phyloP scores from a whole-genome alignment of 1,139 yeast species.

The Eremothecium gossypii region DNA sequence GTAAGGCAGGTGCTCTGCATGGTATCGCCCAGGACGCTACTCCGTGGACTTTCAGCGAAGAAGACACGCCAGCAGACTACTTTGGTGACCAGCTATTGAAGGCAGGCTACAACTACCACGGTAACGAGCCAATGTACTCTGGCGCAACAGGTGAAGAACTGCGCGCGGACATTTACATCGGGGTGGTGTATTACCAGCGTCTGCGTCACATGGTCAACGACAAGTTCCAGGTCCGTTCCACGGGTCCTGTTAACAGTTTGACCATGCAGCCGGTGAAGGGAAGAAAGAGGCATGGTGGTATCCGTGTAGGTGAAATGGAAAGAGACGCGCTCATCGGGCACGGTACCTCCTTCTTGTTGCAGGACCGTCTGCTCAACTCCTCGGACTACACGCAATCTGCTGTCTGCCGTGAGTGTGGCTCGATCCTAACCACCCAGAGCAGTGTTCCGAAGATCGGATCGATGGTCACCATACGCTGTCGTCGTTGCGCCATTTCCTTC shows the following conservation, averaged over 20 bases:
- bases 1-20: conserved; percentile 96
- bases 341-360: conserved; percentile 93
- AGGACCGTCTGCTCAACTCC: conserved; percentile 90
- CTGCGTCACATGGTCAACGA: conserved; percentile 99
- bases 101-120: conserved; percentile 95
- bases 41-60: conserved; percentile 89
- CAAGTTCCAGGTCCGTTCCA: conserved; percentile 97
- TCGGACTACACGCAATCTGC: conserved; percentile 92
- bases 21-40: conserved; percentile 97
- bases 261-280: conserved; percentile 99
- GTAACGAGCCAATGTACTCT: conserved; percentile 97
- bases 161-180: conserved; percentile 90
- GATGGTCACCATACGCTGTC: conserved; percentile 70
- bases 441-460: conserved; percentile 89
- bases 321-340: conserved; percentile 98
- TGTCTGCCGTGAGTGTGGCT: conserved; percentile 88
- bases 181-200: conserved; percentile 95
- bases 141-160: conserved; percentile 98
- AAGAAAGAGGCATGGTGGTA: conserved; percentile 98
- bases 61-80: conserved; percentile 93
- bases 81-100: conserved; percentile 83
- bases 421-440: conserved; percentile 77
- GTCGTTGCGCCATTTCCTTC: conserved; percentile 76
- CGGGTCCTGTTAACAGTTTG: conserved; percentile 94
- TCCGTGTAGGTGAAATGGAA: conserved; percentile 99